Evolutionary conservation across 305 asterid species (phyloP).

Genomic region (Solanum chacoense): DNA sequence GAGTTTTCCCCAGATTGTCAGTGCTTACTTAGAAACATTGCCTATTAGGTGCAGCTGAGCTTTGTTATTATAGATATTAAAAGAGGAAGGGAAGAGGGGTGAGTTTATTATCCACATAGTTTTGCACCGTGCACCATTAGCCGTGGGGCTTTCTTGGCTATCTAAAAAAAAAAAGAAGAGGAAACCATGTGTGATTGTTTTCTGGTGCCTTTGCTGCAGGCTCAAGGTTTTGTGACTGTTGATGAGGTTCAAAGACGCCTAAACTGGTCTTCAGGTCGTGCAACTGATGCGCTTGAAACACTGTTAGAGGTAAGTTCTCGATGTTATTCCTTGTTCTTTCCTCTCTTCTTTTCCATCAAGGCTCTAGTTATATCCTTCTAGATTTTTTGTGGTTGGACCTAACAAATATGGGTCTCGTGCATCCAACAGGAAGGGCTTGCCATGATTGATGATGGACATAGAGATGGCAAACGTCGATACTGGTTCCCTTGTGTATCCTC

Average conservation of each 20-base stretch:
- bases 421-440: slow-evolving; percentile 82
- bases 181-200: not conserved
- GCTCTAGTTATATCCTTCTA: not conserved
- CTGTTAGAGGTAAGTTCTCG: slow-evolving; percentile 57
- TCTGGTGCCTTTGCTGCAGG: slow-evolving; percentile 24
- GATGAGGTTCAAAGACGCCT: slow-evolving; percentile 81
- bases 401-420: not conserved
- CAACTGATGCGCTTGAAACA: slow-evolving; percentile 91
- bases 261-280: slow-evolving; percentile 86
- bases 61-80: not conserved
- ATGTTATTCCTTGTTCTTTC: not conserved
- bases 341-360: not conserved
- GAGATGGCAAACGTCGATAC: slow-evolving; percentile 63
- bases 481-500: slow-evolving; percentile 95
- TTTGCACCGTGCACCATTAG: not conserved
- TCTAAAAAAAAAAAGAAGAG: not conserved
- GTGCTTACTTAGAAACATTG: not conserved
- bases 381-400: not conserved
- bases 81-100: not conserved
- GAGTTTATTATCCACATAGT: not conserved
- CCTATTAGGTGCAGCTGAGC: not conserved
- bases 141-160: not conserved
- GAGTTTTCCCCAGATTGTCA: not conserved
- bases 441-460: slow-evolving; percentile 91
- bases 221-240: slow-evolving; percentile 86